These are phyloP conservation scores for Aspergillus asperescens DNA, from an alignment of 495 filamentous ascomycete species.

Conservation along the genomic window DNA sequence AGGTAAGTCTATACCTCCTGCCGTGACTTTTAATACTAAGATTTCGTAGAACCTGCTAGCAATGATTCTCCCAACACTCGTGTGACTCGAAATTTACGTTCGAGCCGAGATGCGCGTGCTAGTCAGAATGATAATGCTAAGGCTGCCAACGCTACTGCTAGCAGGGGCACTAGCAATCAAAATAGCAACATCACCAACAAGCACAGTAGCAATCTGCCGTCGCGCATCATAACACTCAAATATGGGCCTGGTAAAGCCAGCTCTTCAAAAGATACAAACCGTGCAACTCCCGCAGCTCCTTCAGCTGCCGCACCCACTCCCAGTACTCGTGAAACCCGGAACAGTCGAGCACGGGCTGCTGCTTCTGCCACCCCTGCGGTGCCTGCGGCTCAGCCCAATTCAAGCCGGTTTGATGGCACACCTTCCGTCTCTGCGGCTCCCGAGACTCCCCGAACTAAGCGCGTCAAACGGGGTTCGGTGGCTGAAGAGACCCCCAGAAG, in stretches of 20 bases:
- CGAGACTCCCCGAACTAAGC: conserved; percentile 34
- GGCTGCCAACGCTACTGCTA: conserved; percentile 9
- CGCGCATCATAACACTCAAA: conserved; percentile 24
- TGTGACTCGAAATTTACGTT: conserved; percentile 25
- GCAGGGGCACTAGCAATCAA: conserved; percentile 9
- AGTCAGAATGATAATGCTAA: conserved; percentile 17
- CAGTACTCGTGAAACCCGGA: conserved; percentile 23
- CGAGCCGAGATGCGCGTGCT: conserved; percentile 24
- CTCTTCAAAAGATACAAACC: conserved; percentile 2
- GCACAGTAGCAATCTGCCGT: conserved; percentile 16
- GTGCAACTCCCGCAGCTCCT: conserved; percentile 6
- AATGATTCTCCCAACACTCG: conserved; percentile 19
- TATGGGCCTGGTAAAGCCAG: conserved; percentile 15
- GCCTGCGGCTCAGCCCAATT: conserved; percentile 15
- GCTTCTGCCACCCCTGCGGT: conserved; percentile 13
- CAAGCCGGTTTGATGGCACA: conserved; percentile 12
- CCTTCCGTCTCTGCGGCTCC: conserved; percentile 24
- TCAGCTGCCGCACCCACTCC: neutral
- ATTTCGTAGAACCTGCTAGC: conserved; percentile 10
- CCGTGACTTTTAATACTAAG: neutral
- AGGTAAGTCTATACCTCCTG: conserved; percentile 13
- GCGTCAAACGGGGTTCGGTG: conserved; percentile 17
- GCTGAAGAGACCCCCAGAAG: conserved; percentile 26
- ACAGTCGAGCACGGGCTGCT: conserved; percentile 22
- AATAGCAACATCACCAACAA: conserved; percentile 9